phyloP scores from a whole-genome alignment of 2,329 filamentous ascomycete genomes.

The Cercospora canescens region DNA sequence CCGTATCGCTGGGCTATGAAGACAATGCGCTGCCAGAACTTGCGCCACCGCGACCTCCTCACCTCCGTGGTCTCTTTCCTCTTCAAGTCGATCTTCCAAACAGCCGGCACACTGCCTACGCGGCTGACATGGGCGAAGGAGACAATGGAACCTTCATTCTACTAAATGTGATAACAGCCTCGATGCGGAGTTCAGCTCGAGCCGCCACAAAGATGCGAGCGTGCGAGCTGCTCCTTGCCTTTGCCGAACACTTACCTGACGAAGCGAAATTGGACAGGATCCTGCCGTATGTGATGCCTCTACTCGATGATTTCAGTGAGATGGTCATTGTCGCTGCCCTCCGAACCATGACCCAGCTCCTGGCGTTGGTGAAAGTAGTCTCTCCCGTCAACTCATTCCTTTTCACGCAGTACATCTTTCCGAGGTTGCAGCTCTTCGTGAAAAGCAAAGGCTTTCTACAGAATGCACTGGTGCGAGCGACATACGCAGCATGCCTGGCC shows the following conservation, averaged over 20 bases:
- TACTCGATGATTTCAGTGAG: slow-evolving; percentile 80
- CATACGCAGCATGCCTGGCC: slow-evolving; percentile 89
- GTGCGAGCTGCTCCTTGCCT: slow-evolving; percentile 88
- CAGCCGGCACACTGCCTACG: slow-evolving; percentile 69
- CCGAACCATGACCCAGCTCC: slow-evolving; percentile 81
- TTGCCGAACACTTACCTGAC: slow-evolving; percentile 87
- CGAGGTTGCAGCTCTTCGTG: slow-evolving; percentile 59
- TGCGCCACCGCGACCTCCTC: slow-evolving; percentile 27
- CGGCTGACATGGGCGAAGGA: slow-evolving; percentile 58
- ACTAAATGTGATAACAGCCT: slow-evolving; percentile 83
- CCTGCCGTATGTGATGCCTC: slow-evolving; percentile 80
- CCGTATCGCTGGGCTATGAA: slow-evolving; percentile 83
- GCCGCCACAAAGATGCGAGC: slow-evolving; percentile 84
- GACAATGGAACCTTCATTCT: slow-evolving; percentile 95
- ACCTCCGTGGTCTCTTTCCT: slow-evolving; percentile 68
- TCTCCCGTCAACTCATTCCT: slow-evolving; percentile 70
- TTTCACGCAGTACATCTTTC: slow-evolving; percentile 67
- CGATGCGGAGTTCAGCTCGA: slow-evolving; percentile 83
- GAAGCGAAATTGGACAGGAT: slow-evolving; percentile 94
- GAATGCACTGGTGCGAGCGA: slow-evolving; percentile 74
- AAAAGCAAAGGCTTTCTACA: slow-evolving; percentile 46
- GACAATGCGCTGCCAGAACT: slow-evolving; percentile 44
- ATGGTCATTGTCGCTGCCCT: slow-evolving; percentile 83
- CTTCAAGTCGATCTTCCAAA: slow-evolving; percentile 84
- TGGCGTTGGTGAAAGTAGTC: slow-evolving; percentile 84